A percentile compares a stretch with the other conserved stretches of the same genome.
Evolutionary conservation across 176 grass and related monocot species (phyloP).

Genomic region (Alopecurus myosuroides): DNA sequence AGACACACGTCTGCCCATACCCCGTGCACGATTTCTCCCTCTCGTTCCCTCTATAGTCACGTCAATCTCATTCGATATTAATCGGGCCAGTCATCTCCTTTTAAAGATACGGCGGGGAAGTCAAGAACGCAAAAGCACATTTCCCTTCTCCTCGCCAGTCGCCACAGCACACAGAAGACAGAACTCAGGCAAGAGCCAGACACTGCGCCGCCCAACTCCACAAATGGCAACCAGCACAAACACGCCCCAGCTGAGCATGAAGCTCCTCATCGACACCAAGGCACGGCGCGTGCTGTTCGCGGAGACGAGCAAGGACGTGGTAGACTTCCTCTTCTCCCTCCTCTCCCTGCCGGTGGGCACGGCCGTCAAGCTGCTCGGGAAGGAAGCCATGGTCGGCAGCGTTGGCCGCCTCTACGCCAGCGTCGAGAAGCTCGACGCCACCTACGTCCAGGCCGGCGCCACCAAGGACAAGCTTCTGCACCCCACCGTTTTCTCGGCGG

Average conservation of each 20-base stretch:
- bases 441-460: background rate
- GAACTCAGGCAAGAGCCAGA: background rate
- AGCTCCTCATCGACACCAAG: background rate
- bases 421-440: background rate
- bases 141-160: no score
- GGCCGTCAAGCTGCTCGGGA: constrained; percentile 16
- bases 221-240: no score
- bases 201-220: no score
- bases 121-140: no score
- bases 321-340: constrained; percentile 31
- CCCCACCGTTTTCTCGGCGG: no score
- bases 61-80: no score
- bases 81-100: background rate
- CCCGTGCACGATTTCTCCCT: no score
- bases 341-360: background rate
- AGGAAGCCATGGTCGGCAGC: constrained; percentile 5
- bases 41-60: no score
- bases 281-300: background rate
- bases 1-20: no score
- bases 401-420: background rate
- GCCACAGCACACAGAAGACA: no score
- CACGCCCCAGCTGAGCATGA: constrained; percentile 11
- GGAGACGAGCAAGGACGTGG: constrained; percentile 16
- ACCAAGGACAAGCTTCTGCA: background rate
- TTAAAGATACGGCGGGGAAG: background rate